These are phyloP conservation scores for Euphorbia corollata DNA, from an alignment of 441 rosid genomes.

Conservation along the genomic window DNA sequence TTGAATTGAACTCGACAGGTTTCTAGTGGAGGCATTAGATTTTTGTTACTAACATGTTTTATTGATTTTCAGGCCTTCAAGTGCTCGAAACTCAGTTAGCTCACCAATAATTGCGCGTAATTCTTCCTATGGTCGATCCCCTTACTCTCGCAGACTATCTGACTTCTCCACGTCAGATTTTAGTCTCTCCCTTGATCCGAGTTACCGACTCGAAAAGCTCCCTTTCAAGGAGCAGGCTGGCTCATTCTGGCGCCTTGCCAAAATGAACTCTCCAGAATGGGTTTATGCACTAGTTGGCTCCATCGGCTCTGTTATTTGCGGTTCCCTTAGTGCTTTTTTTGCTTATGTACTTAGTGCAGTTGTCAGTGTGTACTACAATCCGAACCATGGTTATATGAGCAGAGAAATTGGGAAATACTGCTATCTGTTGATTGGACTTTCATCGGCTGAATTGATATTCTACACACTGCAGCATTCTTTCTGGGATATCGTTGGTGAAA, in stretches of 20 bases:
- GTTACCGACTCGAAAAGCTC: conserved; percentile 74
- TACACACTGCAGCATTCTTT: conserved; percentile 90
- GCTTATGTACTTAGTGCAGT: conserved; percentile 94
- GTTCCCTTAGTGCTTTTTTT: conserved; percentile 93
- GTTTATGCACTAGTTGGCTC: conserved; percentile 84
- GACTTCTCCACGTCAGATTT: conserved; percentile 98
- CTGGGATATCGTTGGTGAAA: conserved; percentile 97
- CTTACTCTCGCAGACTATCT: conserved; percentile 87
- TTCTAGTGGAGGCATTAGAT: neutral
- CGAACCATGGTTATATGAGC: conserved; percentile 71
- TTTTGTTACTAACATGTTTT: conserved; percentile 11
- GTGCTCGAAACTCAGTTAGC: conserved; percentile 97
- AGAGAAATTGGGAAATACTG: conserved; percentile 80
- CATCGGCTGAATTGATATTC: conserved; percentile 82
- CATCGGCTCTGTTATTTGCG: conserved; percentile 80
- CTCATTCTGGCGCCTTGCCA: conserved; percentile 87
- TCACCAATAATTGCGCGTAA: conserved; percentile 94
- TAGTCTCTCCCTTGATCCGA: conserved; percentile 82
- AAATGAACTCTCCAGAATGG: conserved; percentile 99
- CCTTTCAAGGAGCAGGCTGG: conserved; percentile 90
- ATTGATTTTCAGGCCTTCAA: conserved; percentile 70
- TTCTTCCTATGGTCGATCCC: conserved; percentile 96
- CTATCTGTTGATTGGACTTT: conserved; percentile 80
- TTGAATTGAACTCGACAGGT: neutral
- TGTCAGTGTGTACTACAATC: conserved; percentile 76